These are phyloP conservation scores for Solanum piurae DNA, from an alignment of 257 asterid genomes.

Conservation along the genomic window DNA sequence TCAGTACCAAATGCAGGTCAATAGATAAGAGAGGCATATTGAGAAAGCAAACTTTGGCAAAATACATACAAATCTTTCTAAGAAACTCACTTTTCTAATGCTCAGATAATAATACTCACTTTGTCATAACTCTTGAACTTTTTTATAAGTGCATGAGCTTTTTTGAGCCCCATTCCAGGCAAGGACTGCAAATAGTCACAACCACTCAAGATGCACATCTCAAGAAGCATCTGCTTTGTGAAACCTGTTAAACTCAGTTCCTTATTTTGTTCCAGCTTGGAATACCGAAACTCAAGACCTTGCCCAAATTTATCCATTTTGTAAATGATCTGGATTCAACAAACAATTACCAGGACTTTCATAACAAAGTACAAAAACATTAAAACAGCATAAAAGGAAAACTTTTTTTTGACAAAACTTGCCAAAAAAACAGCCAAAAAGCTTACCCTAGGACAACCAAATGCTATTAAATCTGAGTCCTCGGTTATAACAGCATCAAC, in stretches of 20 bases:
- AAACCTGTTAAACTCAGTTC: slow-evolving; percentile 68
- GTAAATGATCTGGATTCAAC: slow-evolving; percentile 63
- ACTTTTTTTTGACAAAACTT: not conserved
- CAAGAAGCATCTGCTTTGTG: slow-evolving; percentile 81
- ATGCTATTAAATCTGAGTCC: slow-evolving; percentile 88
- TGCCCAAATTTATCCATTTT: slow-evolving; percentile 99
- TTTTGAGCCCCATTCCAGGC: slow-evolving; percentile 96
- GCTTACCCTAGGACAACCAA: slow-evolving; percentile 96
- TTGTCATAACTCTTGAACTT: slow-evolving; percentile 60
- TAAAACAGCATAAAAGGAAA: not conserved
- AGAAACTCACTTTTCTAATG: not conserved
- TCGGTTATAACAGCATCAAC: slow-evolving; percentile 94
- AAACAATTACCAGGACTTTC: not conserved
- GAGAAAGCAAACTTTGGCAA: not conserved
- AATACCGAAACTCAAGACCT: slow-evolving; percentile 70
- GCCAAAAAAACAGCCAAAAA: not conserved
- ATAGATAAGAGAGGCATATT: not conserved
- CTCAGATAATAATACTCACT: slow-evolving; percentile 25
- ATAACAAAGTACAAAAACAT: not conserved
- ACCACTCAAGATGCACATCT: slow-evolving; percentile 96
- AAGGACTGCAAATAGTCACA: slow-evolving; percentile 90
- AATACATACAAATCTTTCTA: not conserved
- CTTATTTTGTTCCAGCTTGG: slow-evolving; percentile 55
- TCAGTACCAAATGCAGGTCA: not conserved
- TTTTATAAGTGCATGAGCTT: slow-evolving; percentile 72